Evolutionary conservation across 306 rosid genomes (phyloP).

Genomic region (Medicago arabica): DNA sequence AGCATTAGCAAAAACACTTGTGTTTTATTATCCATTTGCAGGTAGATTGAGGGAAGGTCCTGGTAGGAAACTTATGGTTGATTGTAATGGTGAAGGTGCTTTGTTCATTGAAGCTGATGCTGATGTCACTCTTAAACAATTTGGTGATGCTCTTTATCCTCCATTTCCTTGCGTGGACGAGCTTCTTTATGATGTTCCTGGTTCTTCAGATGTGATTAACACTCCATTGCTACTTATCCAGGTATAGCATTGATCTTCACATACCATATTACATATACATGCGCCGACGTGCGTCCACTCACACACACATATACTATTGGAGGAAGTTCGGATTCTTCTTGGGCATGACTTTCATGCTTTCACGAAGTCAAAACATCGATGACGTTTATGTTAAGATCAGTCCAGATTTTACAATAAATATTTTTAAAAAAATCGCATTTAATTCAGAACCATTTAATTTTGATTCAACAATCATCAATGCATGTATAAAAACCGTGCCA

Average conservation of each 20-base stretch:
- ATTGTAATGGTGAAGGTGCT: neutral
- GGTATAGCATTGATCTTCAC: neutral
- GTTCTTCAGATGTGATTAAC: neutral
- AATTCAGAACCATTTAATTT: no score
- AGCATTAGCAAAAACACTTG: neutral
- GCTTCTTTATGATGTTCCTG: constrained; percentile 18
- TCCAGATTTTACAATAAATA: no score
- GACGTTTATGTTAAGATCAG: no score
- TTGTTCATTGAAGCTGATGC: constrained; percentile 1
- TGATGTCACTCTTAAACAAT: neutral
- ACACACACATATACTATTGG: no score
- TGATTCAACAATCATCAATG: no score
- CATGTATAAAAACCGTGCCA: no score
- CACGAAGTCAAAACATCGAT: no score
- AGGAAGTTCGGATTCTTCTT: no score
- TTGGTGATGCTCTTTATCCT: neutral
- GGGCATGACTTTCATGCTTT: no score
- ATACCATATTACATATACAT: no score
- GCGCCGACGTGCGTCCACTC: no score
- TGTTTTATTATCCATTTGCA: constrained; percentile 1
- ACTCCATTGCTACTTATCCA: neutral
- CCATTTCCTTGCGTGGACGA: neutral
- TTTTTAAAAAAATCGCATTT: no score
- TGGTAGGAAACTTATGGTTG: neutral
- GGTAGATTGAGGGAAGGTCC: neutral